Conservation (phyloP, 202 grass and related monocot species). For the Setaria italica region DNA sequence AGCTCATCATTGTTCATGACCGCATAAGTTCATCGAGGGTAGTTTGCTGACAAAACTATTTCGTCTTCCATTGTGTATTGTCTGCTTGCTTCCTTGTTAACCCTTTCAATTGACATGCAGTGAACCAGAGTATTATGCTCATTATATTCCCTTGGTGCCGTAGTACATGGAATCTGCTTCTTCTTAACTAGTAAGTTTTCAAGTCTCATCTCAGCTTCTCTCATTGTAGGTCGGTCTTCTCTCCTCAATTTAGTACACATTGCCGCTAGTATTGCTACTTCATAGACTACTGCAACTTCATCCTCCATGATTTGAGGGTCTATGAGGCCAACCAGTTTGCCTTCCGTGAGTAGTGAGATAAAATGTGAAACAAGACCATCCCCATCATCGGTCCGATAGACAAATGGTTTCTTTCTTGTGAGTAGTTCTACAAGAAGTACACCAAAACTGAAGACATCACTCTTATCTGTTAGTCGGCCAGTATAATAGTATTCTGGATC, state of each 20-base stretch:
- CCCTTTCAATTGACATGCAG: not conserved
- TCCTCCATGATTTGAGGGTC: conserved; percentile 49
- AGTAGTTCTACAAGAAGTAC: not conserved
- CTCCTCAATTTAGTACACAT: conserved; percentile 44
- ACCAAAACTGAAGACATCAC: not conserved
- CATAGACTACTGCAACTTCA: conserved; percentile 22
- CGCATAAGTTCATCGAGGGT: not conserved
- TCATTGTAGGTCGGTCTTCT: conserved; percentile 63
- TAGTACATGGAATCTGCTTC: not conserved
- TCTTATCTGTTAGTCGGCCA: not conserved
- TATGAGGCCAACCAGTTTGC: conserved; percentile 9
- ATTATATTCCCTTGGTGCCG: not conserved
- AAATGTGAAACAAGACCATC: conserved; percentile 45
- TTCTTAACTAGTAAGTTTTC: conserved; percentile 27
- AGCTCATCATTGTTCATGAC: too few species aligned
- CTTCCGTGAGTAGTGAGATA: not conserved
- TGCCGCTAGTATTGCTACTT: conserved; percentile 31
- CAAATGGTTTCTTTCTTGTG: not conserved
- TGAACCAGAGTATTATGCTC: not conserved
- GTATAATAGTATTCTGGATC: not conserved
- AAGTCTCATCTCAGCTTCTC: conserved; percentile 47
- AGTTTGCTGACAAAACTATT: not conserved
- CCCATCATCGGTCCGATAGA: not conserved
- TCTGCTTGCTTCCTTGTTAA: not conserved
- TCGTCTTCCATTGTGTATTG: conserved; percentile 25